Evolutionary conservation across 495 filamentous ascomycete species (phyloP).

Genomic region (Apiosordaria backusii): DNA sequence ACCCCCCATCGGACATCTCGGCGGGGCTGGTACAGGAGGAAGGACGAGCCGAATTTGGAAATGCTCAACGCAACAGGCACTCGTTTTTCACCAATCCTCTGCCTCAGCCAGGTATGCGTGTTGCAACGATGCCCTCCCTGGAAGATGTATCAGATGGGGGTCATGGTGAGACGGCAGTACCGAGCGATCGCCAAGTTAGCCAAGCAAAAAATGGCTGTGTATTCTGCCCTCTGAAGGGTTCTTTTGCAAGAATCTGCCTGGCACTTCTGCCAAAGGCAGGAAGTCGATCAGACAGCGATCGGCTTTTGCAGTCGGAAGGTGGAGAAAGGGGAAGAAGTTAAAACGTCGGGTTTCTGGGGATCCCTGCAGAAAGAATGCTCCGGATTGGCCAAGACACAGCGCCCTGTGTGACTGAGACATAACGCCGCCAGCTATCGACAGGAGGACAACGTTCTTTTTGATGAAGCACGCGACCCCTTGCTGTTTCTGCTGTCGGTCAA

Average conservation of each 20-base stretch:
- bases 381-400: not conserved
- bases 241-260: not conserved
- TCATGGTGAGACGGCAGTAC: conserved; percentile 9
- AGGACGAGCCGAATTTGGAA: not conserved
- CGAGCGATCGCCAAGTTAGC: not conserved
- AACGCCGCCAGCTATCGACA: not conserved
- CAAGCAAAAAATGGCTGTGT: not conserved
- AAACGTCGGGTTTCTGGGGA: not conserved
- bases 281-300: conserved; percentile 16
- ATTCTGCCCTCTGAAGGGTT: not conserved
- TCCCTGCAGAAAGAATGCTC: not conserved
- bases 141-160: not conserved
- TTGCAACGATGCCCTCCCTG: not conserved
- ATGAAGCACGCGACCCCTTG: conserved; percentile 1
- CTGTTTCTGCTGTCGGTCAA: not conserved
- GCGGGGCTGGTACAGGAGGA: conserved; percentile 2
- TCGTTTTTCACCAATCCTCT: not conserved
- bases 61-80: not conserved
- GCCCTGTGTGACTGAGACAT: not conserved
- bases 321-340: conserved; percentile 4
- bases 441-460: not conserved
- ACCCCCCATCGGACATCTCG: not conserved
- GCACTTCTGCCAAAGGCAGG: not conserved
- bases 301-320: not conserved
- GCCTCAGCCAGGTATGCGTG: not conserved